Conservation (phyloP, 495 filamentous ascomycete species). For the Xylaria intraflava region DNA sequence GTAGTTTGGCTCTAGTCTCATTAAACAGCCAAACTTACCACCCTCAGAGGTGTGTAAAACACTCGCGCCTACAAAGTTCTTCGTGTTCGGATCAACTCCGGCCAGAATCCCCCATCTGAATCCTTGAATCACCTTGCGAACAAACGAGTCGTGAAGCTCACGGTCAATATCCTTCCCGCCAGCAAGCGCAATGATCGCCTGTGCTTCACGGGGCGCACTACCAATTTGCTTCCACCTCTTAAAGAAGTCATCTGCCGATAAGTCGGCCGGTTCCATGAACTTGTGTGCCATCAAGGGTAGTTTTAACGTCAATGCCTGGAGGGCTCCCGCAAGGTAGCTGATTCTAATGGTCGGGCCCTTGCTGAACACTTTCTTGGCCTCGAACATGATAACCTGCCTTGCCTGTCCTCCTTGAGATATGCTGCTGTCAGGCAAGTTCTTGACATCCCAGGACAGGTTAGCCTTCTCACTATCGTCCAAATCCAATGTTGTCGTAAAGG, state of each 20-base stretch:
- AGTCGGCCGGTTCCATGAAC: constrained; percentile 86
- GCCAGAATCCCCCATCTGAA: constrained; percentile 85
- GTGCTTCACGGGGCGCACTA: constrained; percentile 74
- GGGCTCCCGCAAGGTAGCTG: constrained; percentile 85
- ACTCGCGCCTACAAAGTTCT: constrained; percentile 90
- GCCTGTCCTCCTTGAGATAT: constrained; percentile 70
- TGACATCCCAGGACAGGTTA: constrained; percentile 72
- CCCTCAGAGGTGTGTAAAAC: constrained; percentile 76
- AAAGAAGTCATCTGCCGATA: constrained; percentile 90
- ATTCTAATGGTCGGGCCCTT: constrained; percentile 88
- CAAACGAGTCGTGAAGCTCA: constrained; percentile 51
- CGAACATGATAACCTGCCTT: constrained; percentile 91
- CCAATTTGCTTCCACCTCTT: constrained; percentile 99
- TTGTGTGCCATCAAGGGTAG: constrained; percentile 86
- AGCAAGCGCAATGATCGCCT: constrained; percentile 71
- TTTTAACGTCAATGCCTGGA: constrained; percentile 88
- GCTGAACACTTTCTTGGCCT: constrained; percentile 72
- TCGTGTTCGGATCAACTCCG: constrained; percentile 79
- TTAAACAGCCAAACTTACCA: constrained; percentile 88
- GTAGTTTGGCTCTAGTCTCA: constrained; percentile 93
- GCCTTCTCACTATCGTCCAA: constrained; percentile 61
- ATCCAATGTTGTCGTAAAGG: constrained; percentile 90
- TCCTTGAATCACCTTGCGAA: constrained; percentile 61
- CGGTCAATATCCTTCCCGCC: constrained; percentile 43
- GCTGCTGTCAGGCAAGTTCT: constrained; percentile 78